Conservation (phyloP, 1,284 basidiomycete species). For the Rhizoctonia solani region DNA sequence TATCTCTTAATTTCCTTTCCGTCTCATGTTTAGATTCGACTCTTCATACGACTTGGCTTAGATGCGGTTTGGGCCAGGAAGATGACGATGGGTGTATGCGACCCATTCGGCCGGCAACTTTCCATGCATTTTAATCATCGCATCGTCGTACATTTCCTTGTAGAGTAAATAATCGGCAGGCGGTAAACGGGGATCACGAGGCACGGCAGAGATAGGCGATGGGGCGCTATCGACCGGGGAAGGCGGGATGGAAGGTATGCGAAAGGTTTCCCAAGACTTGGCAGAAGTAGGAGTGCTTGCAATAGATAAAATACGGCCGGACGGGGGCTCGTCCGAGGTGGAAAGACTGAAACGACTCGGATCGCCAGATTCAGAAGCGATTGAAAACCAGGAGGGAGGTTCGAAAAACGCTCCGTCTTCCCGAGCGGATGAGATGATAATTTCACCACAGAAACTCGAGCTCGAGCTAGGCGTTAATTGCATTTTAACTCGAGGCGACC, state of each 20-base stretch:
- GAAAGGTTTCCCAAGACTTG: constrained; percentile 30
- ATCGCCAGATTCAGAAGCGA: background rate
- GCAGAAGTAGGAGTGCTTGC: too few relatives aligned
- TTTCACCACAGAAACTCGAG: constrained; percentile 1
- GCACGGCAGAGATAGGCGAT: background rate
- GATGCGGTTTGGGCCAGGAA: background rate
- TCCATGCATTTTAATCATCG: constrained; percentile 3
- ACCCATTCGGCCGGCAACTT: constrained; percentile 22
- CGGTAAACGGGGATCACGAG: constrained; percentile 17
- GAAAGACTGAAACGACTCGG: too few relatives aligned
- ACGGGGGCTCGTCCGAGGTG: too few relatives aligned
- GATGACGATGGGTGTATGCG: background rate
- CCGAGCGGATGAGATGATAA: constrained; percentile 6
- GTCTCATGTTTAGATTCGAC: background rate
- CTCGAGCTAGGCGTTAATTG: constrained; percentile 15
- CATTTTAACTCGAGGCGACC: background rate
- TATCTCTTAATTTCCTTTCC: background rate
- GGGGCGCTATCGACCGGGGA: constrained; percentile 1
- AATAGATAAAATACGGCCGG: too few relatives aligned
- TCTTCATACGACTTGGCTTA: background rate
- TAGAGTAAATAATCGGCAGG: constrained; percentile 23
- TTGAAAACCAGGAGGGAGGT: constrained; percentile 24
- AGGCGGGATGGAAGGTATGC: constrained; percentile 14
- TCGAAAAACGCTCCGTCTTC: constrained; percentile 1
- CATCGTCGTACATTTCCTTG: constrained; percentile 27